A percentile compares a stretch with the other conserved stretches of the same genome.
Evolutionary conservation across 768 basidiomycete genomes (phyloP).

Genomic region (Dendrothele bispora): DNA sequence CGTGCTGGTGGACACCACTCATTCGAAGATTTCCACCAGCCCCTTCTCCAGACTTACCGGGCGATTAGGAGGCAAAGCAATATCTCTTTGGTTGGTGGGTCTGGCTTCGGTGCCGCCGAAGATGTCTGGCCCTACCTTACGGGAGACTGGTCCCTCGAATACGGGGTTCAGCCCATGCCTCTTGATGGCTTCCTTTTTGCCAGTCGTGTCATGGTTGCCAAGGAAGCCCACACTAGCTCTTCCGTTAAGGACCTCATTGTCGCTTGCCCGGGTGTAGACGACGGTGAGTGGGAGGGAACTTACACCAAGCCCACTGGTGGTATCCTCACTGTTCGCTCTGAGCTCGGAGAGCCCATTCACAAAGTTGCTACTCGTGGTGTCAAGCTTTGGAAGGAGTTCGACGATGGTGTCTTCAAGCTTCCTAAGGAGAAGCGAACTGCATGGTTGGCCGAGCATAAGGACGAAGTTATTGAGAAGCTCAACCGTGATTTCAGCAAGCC

Average conservation of each 20-base stretch:
- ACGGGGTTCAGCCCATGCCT: constrained; percentile 91
- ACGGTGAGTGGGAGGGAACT: constrained; percentile 91
- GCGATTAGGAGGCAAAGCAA: constrained; percentile 88
- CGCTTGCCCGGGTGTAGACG: constrained; percentile 88
- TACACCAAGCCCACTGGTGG: constrained; percentile 94
- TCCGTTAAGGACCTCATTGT: constrained; percentile 97
- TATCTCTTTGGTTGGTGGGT: constrained; percentile 88
- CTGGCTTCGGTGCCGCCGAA: constrained; percentile 92
- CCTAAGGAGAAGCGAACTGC: constrained; percentile 92
- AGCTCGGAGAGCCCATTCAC: constrained; percentile 98
- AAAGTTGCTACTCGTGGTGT: constrained; percentile 97
- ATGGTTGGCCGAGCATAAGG: constrained; percentile 86
- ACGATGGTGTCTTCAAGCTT: constrained; percentile 92
- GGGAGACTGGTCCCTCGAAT: constrained; percentile 92
- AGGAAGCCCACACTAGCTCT: constrained; percentile 93
- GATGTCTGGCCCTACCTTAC: constrained; percentile 97
- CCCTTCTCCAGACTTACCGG: constrained; percentile 86
- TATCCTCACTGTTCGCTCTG: constrained; percentile 94
- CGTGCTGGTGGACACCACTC: constrained; percentile 99
- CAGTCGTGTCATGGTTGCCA: constrained; percentile 97
- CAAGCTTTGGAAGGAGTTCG: constrained; percentile 99
- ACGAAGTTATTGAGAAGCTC: constrained; percentile 87
- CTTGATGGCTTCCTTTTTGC: constrained; percentile 98
- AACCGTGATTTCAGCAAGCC: constrained; percentile 96
- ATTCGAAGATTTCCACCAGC: constrained; percentile 98